Evolutionary conservation across 1,284 basidiomycete species (phyloP).

Genomic region (Tylopilus orsonianus): DNA sequence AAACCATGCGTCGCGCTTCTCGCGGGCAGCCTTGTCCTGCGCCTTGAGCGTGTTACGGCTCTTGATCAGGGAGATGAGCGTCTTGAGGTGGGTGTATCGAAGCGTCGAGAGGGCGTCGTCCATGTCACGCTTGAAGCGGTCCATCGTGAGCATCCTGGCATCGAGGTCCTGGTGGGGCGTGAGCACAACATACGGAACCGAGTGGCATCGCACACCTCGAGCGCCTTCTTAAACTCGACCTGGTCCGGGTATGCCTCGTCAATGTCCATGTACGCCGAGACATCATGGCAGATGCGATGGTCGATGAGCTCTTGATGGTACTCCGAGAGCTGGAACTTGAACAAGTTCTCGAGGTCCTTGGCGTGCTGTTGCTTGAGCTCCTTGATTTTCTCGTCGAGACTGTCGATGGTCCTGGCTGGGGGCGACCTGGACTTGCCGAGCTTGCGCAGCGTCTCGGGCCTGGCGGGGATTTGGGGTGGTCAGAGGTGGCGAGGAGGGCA

Average conservation of each 20-base stretch:
- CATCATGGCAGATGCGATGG: slow-evolving; percentile 34
- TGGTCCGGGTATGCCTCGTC: slow-evolving; percentile 30
- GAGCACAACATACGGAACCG: not conserved
- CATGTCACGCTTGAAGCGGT: slow-evolving; percentile 28
- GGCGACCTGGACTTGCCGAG: slow-evolving; percentile 18
- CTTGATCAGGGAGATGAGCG: slow-evolving; percentile 36
- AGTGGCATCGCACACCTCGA: slow-evolving; percentile 26
- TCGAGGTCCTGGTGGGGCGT: slow-evolving; percentile 31
- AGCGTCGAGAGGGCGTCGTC: slow-evolving; percentile 41
- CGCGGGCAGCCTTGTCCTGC: slow-evolving; percentile 37
- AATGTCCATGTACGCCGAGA: slow-evolving; percentile 31
- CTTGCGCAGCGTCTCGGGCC: slow-evolving; percentile 20
- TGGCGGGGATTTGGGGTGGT: slow-evolving; percentile 1
- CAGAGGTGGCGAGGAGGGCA: not conserved
- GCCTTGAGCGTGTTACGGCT: slow-evolving; percentile 29
- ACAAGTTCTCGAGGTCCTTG: slow-evolving; percentile 44
- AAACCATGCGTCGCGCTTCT: slow-evolving; percentile 46
- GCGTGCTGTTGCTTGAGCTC: slow-evolving; percentile 40
- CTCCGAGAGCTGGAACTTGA: slow-evolving; percentile 42
- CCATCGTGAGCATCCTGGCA: slow-evolving; percentile 20
- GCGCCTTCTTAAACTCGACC: slow-evolving; percentile 25
- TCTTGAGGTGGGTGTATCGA: slow-evolving; percentile 43
- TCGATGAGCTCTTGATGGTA: slow-evolving; percentile 42
- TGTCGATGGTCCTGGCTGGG: slow-evolving; percentile 28
- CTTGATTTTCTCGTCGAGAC: slow-evolving; percentile 37